phyloP scores from a whole-genome alignment of 257 asterid species.

The Penstemon newberryi region DNA sequence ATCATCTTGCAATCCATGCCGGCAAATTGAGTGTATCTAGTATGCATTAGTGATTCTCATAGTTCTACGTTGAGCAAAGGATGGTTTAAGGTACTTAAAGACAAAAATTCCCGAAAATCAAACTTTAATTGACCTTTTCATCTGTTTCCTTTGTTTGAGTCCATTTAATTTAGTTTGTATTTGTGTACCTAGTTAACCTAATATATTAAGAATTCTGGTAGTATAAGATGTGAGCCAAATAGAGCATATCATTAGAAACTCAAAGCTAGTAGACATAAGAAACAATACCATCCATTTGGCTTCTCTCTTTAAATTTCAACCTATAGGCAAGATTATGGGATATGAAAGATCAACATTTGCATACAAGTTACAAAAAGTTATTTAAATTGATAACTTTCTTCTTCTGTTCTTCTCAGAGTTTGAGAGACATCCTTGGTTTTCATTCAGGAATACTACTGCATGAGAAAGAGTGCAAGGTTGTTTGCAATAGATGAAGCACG shows the following conservation, averaged over 20 bases:
- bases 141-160: conserved; percentile 1
- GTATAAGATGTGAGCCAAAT: conserved; percentile 1
- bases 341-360: conserved; percentile 8
- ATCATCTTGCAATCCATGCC: conserved; percentile 6
- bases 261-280: conserved; percentile 1
- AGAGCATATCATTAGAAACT: neutral
- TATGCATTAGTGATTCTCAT: conserved; percentile 4
- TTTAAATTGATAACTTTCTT: neutral
- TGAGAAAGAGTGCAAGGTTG: neutral
- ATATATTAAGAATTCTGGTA: neutral
- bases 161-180: neutral
- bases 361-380: neutral
- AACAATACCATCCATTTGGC: neutral
- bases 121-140: conserved; percentile 2
- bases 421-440: neutral
- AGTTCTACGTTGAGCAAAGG: conserved; percentile 6
- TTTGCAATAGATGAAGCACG: conserved; percentile 2
- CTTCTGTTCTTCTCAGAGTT: neutral
- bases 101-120: neutral
- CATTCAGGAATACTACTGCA: conserved; percentile 2
- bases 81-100: conserved; percentile 12
- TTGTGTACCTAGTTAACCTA: conserved; percentile 8
- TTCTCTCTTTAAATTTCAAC: neutral
- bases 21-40: conserved; percentile 13
- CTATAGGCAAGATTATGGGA: neutral